Evolutionary conservation across 2,329 filamentous ascomycete genomes (phyloP).

Genomic region (Celoporthe dispersa): DNA sequence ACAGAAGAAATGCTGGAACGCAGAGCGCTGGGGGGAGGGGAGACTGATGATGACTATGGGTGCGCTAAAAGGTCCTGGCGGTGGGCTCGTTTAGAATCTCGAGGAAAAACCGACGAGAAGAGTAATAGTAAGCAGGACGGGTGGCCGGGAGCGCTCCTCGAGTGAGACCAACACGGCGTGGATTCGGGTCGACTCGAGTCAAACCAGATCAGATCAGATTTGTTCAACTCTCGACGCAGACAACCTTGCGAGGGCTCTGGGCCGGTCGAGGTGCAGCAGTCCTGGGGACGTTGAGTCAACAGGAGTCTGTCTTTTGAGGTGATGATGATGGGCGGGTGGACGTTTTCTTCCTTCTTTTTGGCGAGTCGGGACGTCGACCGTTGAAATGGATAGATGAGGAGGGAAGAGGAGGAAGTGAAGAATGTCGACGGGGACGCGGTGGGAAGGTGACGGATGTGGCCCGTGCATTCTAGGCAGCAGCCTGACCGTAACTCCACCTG

Average conservation of each 20-base stretch:
- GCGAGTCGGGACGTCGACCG: neutral
- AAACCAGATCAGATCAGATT: neutral
- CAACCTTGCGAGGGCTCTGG: neutral
- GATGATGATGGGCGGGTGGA: neutral
- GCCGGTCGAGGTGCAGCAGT: neutral
- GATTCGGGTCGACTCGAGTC: constrained; percentile 14
- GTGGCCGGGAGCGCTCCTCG: constrained; percentile 10
- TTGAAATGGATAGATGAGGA: constrained; percentile 1
- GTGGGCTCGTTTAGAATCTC: constrained; percentile 11
- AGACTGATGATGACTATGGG: constrained; percentile 14
- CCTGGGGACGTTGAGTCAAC: neutral
- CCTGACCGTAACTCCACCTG: neutral
- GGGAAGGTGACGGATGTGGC: constrained; percentile 3
- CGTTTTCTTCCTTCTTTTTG: neutral
- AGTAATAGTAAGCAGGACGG: constrained; percentile 16
- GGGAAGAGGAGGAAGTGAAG: constrained; percentile 6
- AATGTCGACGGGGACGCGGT: neutral
- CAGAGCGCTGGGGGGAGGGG: neutral
- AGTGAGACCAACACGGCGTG: constrained; percentile 13
- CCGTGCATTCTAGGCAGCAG: constrained; percentile 22
- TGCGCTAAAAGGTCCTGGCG: neutral
- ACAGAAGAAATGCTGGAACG: constrained; percentile 11
- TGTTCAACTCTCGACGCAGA: neutral
- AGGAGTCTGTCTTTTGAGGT: neutral
- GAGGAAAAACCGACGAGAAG: constrained; percentile 9